phyloP scores from a whole-genome alignment of 805 yeast species.

The Nakazawaea populi region DNA sequence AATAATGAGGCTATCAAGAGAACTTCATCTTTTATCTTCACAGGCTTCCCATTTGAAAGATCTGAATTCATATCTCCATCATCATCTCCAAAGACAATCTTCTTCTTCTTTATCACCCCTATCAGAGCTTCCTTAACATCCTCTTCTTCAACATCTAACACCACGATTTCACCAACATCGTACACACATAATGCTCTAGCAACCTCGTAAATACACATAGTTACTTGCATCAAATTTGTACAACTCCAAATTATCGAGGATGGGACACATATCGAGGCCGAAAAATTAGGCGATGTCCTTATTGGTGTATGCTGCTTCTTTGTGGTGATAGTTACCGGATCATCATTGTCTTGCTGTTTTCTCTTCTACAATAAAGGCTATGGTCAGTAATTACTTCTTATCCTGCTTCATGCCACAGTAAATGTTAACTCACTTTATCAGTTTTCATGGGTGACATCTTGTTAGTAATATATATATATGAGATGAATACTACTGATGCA shows the following conservation, averaged over 20 bases:
- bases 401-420: too few species aligned
- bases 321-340: neutral
- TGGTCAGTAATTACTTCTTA: too few species aligned
- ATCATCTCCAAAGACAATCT: neutral
- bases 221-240: slow-evolving; percentile 67
- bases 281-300: neutral
- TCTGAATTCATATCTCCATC: slow-evolving; percentile 8
- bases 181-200: slow-evolving; percentile 69
- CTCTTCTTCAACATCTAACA: slow-evolving; percentile 45
- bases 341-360: neutral
- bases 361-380: neutral
- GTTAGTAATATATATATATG: neutral
- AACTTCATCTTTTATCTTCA: slow-evolving; percentile 28
- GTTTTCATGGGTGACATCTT: neutral
- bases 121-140: slow-evolving; percentile 15
- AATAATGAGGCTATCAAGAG: slow-evolving; percentile 61
- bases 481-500: too few species aligned
- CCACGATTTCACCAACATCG: slow-evolving; percentile 67
- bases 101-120: slow-evolving; percentile 14
- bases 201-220: slow-evolving; percentile 68
- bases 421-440: neutral
- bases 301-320: neutral
- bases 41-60: slow-evolving; percentile 7
- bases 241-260: slow-evolving; percentile 50
- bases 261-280: slow-evolving; percentile 56